A percentile compares a stretch with the other conserved stretches of the same genome.
Conservation (phyloP, 306 rosid genomes). For the Pterocarpus macrocarpus region DNA sequence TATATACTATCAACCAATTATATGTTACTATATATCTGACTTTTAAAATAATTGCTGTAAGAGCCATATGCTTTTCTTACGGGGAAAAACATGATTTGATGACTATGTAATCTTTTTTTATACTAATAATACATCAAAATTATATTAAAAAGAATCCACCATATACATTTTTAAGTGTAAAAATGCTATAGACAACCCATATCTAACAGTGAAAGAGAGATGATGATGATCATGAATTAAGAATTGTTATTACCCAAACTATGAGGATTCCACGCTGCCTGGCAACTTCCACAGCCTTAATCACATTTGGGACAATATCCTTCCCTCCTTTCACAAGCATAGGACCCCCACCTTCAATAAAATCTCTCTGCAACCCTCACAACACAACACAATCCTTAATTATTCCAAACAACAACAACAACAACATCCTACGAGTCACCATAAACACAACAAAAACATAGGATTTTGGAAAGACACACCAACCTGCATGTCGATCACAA, state of each 20-base stretch:
- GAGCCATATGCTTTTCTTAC: too few relatives aligned
- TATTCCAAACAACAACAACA: background rate
- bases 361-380: slow-evolving; percentile 67
- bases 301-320: slow-evolving; percentile 75
- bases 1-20: too few relatives aligned
- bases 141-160: background rate
- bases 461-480: slow-evolving; percentile 21
- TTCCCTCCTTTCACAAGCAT: slow-evolving; percentile 69
- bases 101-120: too few relatives aligned
- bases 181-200: background rate
- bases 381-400: slow-evolving; percentile 31
- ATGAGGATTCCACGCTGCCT: slow-evolving; percentile 75
- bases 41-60: too few relatives aligned
- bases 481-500: slow-evolving; percentile 91
- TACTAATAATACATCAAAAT: too few relatives aligned
- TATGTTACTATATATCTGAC: too few relatives aligned
- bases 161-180: background rate
- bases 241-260: slow-evolving; percentile 68
- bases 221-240: background rate
- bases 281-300: slow-evolving; percentile 70
- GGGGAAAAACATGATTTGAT: too few relatives aligned
- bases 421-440: background rate
- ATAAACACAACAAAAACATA: background rate
- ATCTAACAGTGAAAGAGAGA: background rate
- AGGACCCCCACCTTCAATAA: slow-evolving; percentile 63